A percentile compares a stretch with the other conserved stretches of the same genome.
phyloP scores from a whole-genome alignment of 768 basidiomycete genomes.

The Suillus subaureus region DNA sequence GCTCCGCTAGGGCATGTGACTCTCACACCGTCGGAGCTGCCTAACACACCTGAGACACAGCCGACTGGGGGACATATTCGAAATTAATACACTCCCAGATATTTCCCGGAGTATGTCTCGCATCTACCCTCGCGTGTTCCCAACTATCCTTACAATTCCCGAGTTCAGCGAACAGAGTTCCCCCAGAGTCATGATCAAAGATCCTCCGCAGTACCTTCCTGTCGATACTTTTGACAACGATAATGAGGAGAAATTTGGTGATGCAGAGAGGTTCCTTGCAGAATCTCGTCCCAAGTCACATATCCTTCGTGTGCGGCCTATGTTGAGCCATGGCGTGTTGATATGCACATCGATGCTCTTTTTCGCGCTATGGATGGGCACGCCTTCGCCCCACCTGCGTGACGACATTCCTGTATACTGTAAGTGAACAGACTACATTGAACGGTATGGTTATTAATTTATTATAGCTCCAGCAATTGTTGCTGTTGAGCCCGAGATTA shows the following conservation, averaged over 20 bases:
- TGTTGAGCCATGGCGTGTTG: conserved; percentile 7
- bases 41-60: neutral
- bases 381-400: neutral
- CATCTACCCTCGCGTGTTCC: too few species aligned
- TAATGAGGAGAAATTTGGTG: neutral
- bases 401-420: conserved; percentile 4
- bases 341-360: conserved; percentile 2
- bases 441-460: neutral
- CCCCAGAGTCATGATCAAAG: neutral
- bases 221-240: neutral
- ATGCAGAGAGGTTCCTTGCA: neutral
- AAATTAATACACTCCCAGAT: neutral
- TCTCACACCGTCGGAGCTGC: neutral
- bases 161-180: neutral
- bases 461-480: conserved; percentile 14
- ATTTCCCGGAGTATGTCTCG: too few species aligned
- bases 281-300: neutral
- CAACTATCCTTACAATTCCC: too few species aligned
- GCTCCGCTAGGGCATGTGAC: neutral
- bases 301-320: neutral
- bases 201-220: conserved; percentile 2
- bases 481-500: conserved; percentile 12
- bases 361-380: conserved; percentile 13
- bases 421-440: neutral
- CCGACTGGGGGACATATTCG: neutral